Base-by-base conservation (phyloP, 2,329 filamentous ascomycete genomes). In the Nigrospora osmanthi region DNA sequence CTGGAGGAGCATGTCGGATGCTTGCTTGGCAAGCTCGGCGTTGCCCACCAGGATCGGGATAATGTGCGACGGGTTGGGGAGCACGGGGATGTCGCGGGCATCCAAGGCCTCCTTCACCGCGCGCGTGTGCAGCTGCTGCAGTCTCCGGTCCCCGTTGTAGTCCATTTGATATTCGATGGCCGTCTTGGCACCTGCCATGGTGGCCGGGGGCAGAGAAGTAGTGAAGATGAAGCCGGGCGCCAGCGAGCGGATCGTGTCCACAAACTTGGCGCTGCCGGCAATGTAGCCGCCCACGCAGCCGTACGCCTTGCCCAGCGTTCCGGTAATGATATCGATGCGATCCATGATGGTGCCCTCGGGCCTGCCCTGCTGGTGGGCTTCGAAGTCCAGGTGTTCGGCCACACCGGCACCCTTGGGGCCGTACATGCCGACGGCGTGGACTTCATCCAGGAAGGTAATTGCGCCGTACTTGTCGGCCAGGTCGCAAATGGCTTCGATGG, bases 211-310 rank as follows among this genome's bases (percentile, higher is more conserved):
- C 12, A 98, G 81, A 11, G 90, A 95, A 6, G 93, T 98, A 39
- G 93, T 98, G 72, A 98, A 98, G 66, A 98, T 98, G 71, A 98
- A 98, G 28, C 93, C 93, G 4, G 93, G 90, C 2, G 93, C 93
- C 35, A 97, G 81, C 10, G 93, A 97, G 43, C 93, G 87, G 57
- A 98, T 87, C 49, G 88, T 86, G 66, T 98, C 93, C 32, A 98
- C 85, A 56, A 98, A 76, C 61, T 85, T 86, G 43, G 81, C 70
- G 49, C 85, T 95, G 43, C 88, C 93, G 33, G 93, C 93, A 61
- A 98, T 97, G 70, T 98, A 98, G 48, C 93, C 93, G 56, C 93
- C 93, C 35, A 98, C 93, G 58, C 90, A 96, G 54, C 93, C 93
- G 62, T 97, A 98, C 0, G 93, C 93, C 71, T 98, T 98, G 60